These are phyloP conservation scores for Taxawa tesnikishii DNA, from an alignment of 2,329 filamentous ascomycete genomes.

Conservation along the genomic window DNA sequence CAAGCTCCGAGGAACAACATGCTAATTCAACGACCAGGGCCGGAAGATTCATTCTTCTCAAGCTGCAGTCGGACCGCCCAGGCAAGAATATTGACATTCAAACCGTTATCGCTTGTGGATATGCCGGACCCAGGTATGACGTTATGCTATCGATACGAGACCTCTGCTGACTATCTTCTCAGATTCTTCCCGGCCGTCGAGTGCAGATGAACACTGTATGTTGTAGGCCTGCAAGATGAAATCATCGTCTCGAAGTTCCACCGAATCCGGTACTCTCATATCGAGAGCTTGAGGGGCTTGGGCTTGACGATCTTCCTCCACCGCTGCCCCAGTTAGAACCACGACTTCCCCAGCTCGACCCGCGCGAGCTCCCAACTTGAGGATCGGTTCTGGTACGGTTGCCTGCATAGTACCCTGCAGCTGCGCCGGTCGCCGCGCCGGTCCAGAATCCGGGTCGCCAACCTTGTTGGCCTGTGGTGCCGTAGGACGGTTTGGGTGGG, in stretches of 20 bases:
- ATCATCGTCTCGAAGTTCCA: conserved; percentile 17
- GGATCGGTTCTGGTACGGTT: conserved; percentile 17
- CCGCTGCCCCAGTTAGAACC: no score
- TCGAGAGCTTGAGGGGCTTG: conserved; percentile 15
- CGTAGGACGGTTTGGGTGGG: conserved; percentile 4
- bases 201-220: conserved; percentile 4
- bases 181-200: conserved; percentile 6
- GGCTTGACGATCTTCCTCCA: conserved; percentile 9
- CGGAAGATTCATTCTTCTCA: conserved; percentile 72
- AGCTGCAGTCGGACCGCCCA: conserved; percentile 73
- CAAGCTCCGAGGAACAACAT: no score
- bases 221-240: neutral
- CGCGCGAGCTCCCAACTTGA: conserved; percentile 20
- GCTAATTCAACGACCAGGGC: no score
- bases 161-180: neutral
- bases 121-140: conserved; percentile 65
- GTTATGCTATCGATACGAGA: no score
- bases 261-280: conserved; percentile 23
- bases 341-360: conserved; percentile 17
- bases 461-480: conserved; percentile 21
- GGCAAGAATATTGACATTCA: conserved; percentile 82
- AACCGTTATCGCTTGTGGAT: conserved; percentile 71
- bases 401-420: conserved; percentile 54
- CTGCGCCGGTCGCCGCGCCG: conserved; percentile 54
- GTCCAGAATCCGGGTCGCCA: conserved; percentile 69